Conservation (phyloP, 2,329 filamentous ascomycete species). For the Talaromyces pinophilus region DNA sequence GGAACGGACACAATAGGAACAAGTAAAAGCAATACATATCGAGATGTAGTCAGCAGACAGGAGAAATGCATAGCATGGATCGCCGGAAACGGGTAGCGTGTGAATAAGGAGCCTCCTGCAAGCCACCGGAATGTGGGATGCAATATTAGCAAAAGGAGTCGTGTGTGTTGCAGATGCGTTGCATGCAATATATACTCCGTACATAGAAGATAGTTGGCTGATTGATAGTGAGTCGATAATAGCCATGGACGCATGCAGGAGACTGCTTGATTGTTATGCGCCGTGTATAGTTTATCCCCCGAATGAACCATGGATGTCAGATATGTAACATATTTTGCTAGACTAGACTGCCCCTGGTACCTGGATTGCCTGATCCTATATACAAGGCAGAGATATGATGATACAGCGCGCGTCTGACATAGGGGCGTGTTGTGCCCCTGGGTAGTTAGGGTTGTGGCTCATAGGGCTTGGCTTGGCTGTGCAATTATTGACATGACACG, state of each 20-base stretch:
- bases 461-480: conserved; percentile 7
- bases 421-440: neutral
- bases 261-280: neutral
- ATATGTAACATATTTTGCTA: neutral
- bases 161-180: conserved; percentile 12
- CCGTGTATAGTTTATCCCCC: neutral
- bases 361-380: neutral
- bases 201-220: too few relatives aligned
- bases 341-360: neutral
- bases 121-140: conserved; percentile 24
- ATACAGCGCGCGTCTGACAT: conserved; percentile 1
- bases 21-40: neutral
- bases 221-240: neutral
- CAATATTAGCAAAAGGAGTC: conserved; percentile 13
- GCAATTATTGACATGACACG: conserved; percentile 4
- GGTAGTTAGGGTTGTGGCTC: neutral
- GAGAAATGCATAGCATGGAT: neutral
- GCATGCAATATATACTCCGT: neutral
- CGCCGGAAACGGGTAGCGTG: conserved; percentile 2
- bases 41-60: neutral
- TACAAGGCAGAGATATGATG: neutral
- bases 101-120: neutral
- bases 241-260: neutral
- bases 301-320: neutral
- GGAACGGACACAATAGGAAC: neutral